These are phyloP conservation scores for Yamadazyma atlantica DNA, from an alignment of 1,139 yeast genomes.

Conservation along the genomic window DNA sequence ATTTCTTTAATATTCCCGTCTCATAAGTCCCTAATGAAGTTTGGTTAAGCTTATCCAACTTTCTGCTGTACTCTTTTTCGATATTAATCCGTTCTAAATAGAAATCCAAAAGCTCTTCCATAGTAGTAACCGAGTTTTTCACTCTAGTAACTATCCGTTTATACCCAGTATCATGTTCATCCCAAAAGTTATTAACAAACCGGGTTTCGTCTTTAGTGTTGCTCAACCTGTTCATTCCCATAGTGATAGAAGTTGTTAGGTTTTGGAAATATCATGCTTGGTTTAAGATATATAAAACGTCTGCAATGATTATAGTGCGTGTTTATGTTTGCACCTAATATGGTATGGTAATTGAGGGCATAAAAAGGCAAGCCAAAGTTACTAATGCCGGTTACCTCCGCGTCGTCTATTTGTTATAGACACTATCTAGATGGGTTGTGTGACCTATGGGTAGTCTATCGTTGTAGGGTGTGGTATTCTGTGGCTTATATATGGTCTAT, in stretches of 20 bases:
- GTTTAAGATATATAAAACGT: neutral
- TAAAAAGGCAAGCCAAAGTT: too few relatives aligned
- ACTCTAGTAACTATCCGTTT: conserved; percentile 30
- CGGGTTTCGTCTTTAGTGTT: neutral
- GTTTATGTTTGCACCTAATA: neutral
- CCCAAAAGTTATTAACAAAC: conserved; percentile 50
- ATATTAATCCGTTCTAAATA: conserved; percentile 54
- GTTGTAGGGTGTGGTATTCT: too few relatives aligned
- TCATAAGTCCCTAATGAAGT: conserved; percentile 56
- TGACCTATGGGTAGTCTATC: too few relatives aligned
- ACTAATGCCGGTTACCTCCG: too few relatives aligned
- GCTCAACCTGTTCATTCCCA: neutral
- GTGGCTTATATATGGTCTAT: too few relatives aligned
- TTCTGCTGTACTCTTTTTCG: conserved; percentile 71
- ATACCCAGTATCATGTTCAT: conserved; percentile 36
- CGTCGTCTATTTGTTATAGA: too few relatives aligned
- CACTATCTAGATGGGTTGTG: too few relatives aligned
- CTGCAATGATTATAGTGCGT: too few relatives aligned
- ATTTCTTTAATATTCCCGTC: conserved; percentile 54
- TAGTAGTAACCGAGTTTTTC: conserved; percentile 33
- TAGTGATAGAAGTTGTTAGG: neutral
- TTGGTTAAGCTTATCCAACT: conserved; percentile 49
- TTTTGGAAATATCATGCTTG: neutral
- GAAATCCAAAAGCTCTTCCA: conserved; percentile 44
- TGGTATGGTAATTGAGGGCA: too few relatives aligned